Percentiles rank a stretch among this genome's conserved stretches.
Conservation (phyloP, 2,329 filamentous ascomycete genomes). For the Pezicula carpinea region DNA sequence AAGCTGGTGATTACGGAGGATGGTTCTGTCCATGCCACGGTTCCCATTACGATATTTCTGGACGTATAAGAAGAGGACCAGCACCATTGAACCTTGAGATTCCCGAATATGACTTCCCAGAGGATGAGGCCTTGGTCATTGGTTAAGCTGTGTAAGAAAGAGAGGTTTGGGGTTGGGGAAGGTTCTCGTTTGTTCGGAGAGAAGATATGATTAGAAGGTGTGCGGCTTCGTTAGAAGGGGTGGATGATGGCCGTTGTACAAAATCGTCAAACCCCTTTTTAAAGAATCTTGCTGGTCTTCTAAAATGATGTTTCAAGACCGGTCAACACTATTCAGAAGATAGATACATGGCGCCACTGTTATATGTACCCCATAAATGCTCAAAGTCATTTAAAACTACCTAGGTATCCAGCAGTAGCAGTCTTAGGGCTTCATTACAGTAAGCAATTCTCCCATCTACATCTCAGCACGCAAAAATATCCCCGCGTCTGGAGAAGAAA, state of each 20-base stretch:
- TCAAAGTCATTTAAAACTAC: too few species aligned
- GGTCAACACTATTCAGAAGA: too few species aligned
- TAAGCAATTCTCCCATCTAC: too few species aligned
- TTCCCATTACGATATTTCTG: conserved; percentile 99
- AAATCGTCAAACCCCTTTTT: conserved; percentile 19
- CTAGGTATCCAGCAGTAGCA: too few species aligned
- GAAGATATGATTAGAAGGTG: conserved; percentile 43
- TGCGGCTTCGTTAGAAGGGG: conserved; percentile 29
- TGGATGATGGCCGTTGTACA: conserved; percentile 32
- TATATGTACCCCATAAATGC: conserved; percentile 3
- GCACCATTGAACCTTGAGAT: conserved; percentile 97
- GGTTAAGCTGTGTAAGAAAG: conserved; percentile 55
- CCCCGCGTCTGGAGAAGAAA: too few species aligned
- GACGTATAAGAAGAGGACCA: conserved; percentile 94
- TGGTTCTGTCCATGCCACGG: conserved; percentile 99
- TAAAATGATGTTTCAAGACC: too few species aligned
- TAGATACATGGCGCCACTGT: conserved; percentile 1
- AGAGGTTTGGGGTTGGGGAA: conserved; percentile 1
- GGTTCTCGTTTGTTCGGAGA: conserved; percentile 36
- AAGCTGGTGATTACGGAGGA: conserved; percentile 95
- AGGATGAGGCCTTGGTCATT: conserved; percentile 84
- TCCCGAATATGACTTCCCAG: conserved; percentile 86
- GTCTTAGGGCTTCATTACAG: too few species aligned
- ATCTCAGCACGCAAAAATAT: too few species aligned
- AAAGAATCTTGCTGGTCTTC: not conserved